Conservation (phyloP, 1,139 yeast genomes). For the Magnusiomyces suaveolens region DNA sequence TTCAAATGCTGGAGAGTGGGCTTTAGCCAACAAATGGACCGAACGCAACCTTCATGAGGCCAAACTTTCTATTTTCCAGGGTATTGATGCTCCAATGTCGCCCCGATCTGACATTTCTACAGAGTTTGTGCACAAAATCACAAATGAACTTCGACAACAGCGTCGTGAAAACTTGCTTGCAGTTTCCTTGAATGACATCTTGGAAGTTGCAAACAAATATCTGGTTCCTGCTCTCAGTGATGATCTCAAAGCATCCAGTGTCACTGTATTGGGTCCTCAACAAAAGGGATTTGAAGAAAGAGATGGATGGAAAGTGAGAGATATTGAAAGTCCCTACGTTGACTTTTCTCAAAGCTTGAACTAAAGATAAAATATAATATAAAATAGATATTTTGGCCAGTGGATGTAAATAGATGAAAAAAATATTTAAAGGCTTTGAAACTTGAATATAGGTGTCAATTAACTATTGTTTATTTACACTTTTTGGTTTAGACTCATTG, state of each 20-base stretch:
- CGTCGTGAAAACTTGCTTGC: conserved; percentile 67
- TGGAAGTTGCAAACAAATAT: conserved; percentile 53
- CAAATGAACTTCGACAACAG: conserved; percentile 69
- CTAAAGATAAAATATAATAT: too few relatives aligned
- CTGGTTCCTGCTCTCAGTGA: conserved; percentile 29
- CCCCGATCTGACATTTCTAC: conserved; percentile 68
- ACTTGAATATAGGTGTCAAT: too few relatives aligned
- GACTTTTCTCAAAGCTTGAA: too few relatives aligned
- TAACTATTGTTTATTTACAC: too few relatives aligned
- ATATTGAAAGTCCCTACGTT: conserved; percentile 16
- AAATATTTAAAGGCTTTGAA: too few relatives aligned
- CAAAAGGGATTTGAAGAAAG: conserved; percentile 29
- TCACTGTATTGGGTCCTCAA: conserved; percentile 48
- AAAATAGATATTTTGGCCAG: too few relatives aligned
- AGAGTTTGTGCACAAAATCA: conserved; percentile 57
- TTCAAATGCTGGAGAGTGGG: conserved; percentile 47
- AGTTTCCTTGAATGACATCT: conserved; percentile 53
- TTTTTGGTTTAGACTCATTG: too few relatives aligned
- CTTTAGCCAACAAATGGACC: conserved; percentile 43
- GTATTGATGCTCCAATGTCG: conserved; percentile 81
- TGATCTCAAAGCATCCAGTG: conserved; percentile 26
- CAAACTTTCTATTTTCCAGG: conserved; percentile 80
- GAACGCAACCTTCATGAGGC: conserved; percentile 75
- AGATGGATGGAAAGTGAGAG: conserved; percentile 32
- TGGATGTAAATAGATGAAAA: too few relatives aligned